Evolutionary conservation across 2,329 filamentous ascomycete genomes (phyloP), one percentile per base, ranked within the genome.

Genomic region (Elsinoe arachidis): DNA sequence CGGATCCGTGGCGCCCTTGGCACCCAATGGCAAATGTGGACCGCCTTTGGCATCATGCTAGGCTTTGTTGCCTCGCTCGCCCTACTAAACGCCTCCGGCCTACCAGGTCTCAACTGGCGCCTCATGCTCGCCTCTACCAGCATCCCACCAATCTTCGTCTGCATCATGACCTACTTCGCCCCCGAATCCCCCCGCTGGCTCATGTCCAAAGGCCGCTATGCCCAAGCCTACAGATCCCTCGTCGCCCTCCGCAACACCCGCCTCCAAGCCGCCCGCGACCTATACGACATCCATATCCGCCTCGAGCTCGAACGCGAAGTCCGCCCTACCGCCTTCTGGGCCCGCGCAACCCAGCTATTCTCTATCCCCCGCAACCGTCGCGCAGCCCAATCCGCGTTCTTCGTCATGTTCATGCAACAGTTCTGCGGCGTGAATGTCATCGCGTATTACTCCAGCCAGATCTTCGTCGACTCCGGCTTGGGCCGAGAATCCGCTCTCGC

Each of bases 1-100:
- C 62, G 60, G 1, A 72, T 74, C 46, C 67, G 73, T 15, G 73
- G 72, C 7, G 74, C 72, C 11, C 63, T 77, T 0, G 75, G 75
- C 23, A 77, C 76, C 73, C 68, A 66, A 35, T 77, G 74, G 74
- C 73, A 76, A 53, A 68, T 76, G 51, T 74, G 70, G 70, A 70
- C 68, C n/a, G 58, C 58, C 5, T 80, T 60, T 15, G 75, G 74
- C 2, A 77, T 78, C 61, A 74, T 77, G 64, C 65, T 76, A 0
- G 74, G 74, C 3, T 71, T 67, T 15, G 65, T 71, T 11, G 71
- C 72, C 7, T 73, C 70, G 49, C 67, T 76, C 5, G 70, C 65
- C 1, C 72, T 76, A 39, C 81, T 78, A 17, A 62, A 62, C 1
- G 76, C 81, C 64, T 67, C 66, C 3, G 72, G 72, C 5, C 78